A percentile compares a stretch with the other conserved stretches of the same genome.
Conservation (phyloP, 768 basidiomycete genomes). For the Paxillus involutus region DNA sequence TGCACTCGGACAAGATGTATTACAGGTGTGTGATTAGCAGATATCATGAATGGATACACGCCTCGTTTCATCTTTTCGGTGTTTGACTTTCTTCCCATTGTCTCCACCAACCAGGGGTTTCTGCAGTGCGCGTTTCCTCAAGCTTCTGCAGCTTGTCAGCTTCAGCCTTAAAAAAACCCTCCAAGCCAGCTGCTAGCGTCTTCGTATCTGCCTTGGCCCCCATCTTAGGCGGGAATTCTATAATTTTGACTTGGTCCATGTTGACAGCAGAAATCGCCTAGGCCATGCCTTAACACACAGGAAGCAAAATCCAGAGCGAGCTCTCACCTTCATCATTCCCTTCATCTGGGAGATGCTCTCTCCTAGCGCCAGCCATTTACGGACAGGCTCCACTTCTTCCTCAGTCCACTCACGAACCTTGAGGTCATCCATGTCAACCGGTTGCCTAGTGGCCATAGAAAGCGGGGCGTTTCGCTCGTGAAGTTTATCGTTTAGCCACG, state of each 20-base stretch:
- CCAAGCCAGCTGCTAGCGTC: constrained; percentile 15
- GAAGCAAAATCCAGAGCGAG: not conserved
- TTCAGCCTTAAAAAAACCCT: constrained; percentile 26
- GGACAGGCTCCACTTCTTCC: constrained; percentile 35
- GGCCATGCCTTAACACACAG: not conserved
- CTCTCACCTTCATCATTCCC: constrained; percentile 25
- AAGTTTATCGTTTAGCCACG: constrained; percentile 30
- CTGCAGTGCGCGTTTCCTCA: constrained; percentile 22
- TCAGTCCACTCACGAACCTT: constrained; percentile 41
- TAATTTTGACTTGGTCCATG: constrained; percentile 12
- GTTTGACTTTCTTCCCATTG: constrained; percentile 28
- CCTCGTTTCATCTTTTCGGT: not conserved
- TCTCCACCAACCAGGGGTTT: constrained; percentile 30
- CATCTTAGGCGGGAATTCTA: constrained; percentile 8
- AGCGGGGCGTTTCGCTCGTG: constrained; percentile 18
- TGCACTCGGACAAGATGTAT: too few species aligned
- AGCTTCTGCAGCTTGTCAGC: constrained; percentile 18
- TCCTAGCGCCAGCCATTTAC: constrained; percentile 39
- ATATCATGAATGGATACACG: not conserved
- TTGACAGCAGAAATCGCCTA: constrained; percentile 19
- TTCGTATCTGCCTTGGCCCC: constrained; percentile 13
- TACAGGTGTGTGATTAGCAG: too few species aligned
- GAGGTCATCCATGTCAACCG: constrained; percentile 31
- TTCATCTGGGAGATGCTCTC: constrained; percentile 25
- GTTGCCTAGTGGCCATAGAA: constrained; percentile 17